Evolutionary conservation across 2,329 filamentous ascomycete species (phyloP).

Genomic region (Cucurbitaria berberidis): DNA sequence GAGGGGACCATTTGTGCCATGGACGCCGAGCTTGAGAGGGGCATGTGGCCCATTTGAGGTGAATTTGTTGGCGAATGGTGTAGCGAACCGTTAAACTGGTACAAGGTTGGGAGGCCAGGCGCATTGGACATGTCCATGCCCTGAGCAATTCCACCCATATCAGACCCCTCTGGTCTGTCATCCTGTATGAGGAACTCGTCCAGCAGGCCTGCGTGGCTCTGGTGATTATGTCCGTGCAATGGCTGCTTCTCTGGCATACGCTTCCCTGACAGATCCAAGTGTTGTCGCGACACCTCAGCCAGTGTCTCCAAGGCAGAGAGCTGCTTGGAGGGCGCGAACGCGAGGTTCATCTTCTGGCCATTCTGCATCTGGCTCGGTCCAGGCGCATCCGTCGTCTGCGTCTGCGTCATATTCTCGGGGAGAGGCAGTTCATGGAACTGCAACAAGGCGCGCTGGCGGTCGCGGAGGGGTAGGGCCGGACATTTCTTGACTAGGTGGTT

Average conservation of each 20-base stretch:
- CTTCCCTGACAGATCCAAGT: slow-evolving; percentile 63
- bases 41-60: slow-evolving; percentile 42
- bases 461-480: slow-evolving; percentile 74
- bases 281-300: slow-evolving; percentile 83
- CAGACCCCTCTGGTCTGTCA: slow-evolving; percentile 41
- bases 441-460: slow-evolving; percentile 76
- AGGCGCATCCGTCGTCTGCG: slow-evolving; percentile 24
- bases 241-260: slow-evolving; percentile 46
- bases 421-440: slow-evolving; percentile 71
- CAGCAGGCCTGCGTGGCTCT: slow-evolving; percentile 36
- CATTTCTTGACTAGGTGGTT: slow-evolving; percentile 87
- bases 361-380: slow-evolving; percentile 27
- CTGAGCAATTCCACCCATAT: slow-evolving; percentile 33
- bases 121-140: slow-evolving; percentile 41
- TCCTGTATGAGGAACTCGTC: slow-evolving; percentile 50
- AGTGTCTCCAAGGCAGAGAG: slow-evolving; percentile 86
- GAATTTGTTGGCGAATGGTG: slow-evolving; percentile 46
- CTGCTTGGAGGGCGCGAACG: slow-evolving; percentile 57
- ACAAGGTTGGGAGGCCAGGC: slow-evolving; percentile 47
- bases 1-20: slow-evolving; percentile 47
- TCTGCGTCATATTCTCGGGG: slow-evolving; percentile 47
- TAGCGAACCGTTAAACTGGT: slow-evolving; percentile 46
- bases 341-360: slow-evolving; percentile 47
- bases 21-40: slow-evolving; percentile 34
- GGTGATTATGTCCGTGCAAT: slow-evolving; percentile 21